These are phyloP conservation scores for Fusarium compactum DNA, from an alignment of 2,329 filamentous ascomycete species.

Conservation along the genomic window DNA sequence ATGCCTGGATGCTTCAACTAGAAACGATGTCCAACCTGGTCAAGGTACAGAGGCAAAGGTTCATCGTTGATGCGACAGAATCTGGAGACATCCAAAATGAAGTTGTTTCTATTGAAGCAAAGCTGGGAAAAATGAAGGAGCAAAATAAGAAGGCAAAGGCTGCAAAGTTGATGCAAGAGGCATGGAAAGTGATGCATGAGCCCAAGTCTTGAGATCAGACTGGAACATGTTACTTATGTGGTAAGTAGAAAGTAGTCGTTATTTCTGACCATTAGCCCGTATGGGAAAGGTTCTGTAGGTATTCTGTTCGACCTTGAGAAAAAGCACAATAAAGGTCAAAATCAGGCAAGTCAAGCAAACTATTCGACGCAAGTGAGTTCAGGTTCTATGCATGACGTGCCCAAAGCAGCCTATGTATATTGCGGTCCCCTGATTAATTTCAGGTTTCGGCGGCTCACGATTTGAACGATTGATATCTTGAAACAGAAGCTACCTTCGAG, in stretches of 20 bases:
- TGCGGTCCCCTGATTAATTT: neutral
- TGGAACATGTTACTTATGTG: too few relatives aligned
- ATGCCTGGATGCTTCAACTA: neutral
- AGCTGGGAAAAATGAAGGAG: neutral
- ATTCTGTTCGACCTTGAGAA: neutral
- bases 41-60: neutral
- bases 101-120: fast-evolving
- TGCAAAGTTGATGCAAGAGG: neutral
- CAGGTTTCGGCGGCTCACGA: neutral
- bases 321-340: too few relatives aligned
- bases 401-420: neutral
- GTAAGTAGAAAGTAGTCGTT: neutral
- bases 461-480: neutral
- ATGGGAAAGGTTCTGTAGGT: fast-evolving
- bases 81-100: fast-evolving
- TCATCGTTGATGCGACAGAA: fast-evolving
- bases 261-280: neutral
- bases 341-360: too few relatives aligned
- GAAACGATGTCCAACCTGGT: neutral
- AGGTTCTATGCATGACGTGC: too few relatives aligned
- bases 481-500: neutral
- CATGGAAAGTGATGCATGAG: neutral
- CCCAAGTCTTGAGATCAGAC: neutral
- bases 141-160: neutral
- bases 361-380: too few relatives aligned